Percentiles rank a stretch among this genome's conserved stretches.
phyloP scores from a whole-genome alignment of 768 basidiomycete species.

The Sutorius australiensis region DNA sequence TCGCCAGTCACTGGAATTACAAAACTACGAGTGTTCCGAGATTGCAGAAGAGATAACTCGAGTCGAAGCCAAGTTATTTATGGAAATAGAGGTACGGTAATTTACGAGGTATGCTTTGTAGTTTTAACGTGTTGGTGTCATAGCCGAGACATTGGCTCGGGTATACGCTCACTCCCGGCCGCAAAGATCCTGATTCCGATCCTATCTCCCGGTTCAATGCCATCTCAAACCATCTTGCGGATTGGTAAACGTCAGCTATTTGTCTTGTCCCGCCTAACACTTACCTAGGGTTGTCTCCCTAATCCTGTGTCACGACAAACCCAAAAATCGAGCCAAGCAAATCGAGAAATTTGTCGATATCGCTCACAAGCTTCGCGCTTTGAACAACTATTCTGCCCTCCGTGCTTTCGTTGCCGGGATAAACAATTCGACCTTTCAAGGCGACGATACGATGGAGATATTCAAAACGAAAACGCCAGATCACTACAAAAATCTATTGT shows the following conservation, averaged over 20 bases:
- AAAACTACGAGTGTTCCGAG: constrained; percentile 53
- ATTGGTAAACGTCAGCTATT: constrained; percentile 53
- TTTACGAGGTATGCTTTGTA: neutral
- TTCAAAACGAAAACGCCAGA: constrained; percentile 67
- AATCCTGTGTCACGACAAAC: constrained; percentile 82
- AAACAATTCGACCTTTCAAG: constrained; percentile 74
- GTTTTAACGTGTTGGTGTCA: constrained; percentile 3
- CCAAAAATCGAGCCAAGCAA: constrained; percentile 69
- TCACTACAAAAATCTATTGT: constrained; percentile 71
- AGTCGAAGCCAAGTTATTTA: constrained; percentile 63
- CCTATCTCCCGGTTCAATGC: constrained; percentile 71
- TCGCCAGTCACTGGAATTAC: constrained; percentile 54
- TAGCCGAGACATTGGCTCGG: constrained; percentile 88
- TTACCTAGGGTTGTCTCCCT: constrained; percentile 78
- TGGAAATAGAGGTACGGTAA: constrained; percentile 65
- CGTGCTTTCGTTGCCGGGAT: constrained; percentile 95
- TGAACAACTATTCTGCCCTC: constrained; percentile 91
- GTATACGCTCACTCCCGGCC: constrained; percentile 67
- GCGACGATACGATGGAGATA: constrained; percentile 70
- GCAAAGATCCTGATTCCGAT: constrained; percentile 60
- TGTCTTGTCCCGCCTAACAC: constrained; percentile 1
- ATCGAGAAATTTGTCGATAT: constrained; percentile 89
- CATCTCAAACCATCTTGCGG: constrained; percentile 78
- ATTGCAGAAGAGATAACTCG: constrained; percentile 87
- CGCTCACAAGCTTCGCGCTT: constrained; percentile 68